Evolutionary conservation across 2,329 filamentous ascomycete species (phyloP).

Genomic region (Verticillium longisporum): DNA sequence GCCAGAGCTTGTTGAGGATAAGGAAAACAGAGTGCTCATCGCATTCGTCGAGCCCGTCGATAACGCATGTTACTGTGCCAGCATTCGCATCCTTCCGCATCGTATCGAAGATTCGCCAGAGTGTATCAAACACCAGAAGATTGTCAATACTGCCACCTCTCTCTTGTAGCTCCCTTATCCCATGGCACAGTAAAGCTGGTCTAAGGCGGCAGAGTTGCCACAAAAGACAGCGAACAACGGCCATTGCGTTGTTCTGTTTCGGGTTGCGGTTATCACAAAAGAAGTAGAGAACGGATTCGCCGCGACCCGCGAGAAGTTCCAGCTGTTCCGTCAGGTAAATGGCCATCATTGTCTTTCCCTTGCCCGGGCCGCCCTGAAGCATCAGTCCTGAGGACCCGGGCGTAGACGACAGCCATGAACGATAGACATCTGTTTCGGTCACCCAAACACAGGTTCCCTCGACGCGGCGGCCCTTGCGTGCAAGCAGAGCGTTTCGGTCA

Average conservation of each 20-base stretch:
- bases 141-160: no score
- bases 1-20: not conserved
- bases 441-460: not conserved
- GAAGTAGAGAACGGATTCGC: not conserved
- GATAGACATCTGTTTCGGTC: no score
- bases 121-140: not conserved
- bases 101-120: not conserved
- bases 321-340: not conserved
- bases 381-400: not conserved
- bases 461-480: not conserved
- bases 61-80: conserved; percentile 6
- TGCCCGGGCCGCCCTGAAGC: not conserved
- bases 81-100: not conserved
- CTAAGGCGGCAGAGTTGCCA: not conserved
- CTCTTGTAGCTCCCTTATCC: no score
- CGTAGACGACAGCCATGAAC: not conserved
- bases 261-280: not conserved
- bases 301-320: not conserved
- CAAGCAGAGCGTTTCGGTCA: not conserved
- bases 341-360: not conserved
- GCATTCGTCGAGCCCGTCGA: conserved; percentile 11
- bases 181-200: not conserved
- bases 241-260: not conserved
- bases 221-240: not conserved
- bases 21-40: not conserved